Percentiles rank a stretch among this genome's conserved stretches.
Conservation (phyloP, 1,284 basidiomycete species). For the Termitomyces sp. region DNA sequence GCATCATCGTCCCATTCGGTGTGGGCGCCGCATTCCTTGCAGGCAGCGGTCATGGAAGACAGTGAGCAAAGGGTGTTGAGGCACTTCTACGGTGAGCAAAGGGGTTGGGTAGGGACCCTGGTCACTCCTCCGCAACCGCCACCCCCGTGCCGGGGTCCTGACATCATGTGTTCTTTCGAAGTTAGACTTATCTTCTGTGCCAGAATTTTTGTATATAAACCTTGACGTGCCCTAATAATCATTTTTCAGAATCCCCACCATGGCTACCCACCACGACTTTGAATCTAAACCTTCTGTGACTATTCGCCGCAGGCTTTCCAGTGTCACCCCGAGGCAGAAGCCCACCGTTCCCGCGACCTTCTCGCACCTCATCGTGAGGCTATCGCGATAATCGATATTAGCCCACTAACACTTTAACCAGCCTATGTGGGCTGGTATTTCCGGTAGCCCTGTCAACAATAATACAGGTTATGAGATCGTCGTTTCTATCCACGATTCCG, state of each 20-base stretch:
- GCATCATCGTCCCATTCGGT: conserved; percentile 52
- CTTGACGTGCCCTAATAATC: conserved; percentile 13
- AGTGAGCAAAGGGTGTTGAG: background rate
- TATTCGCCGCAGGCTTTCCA: conserved; percentile 64
- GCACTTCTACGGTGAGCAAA: conserved; percentile 1
- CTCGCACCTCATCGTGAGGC: conserved; percentile 59
- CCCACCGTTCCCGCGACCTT: conserved; percentile 49
- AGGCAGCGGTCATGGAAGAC: conserved; percentile 27
- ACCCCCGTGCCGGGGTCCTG: conserved; percentile 11
- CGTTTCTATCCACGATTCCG: conserved; percentile 74
- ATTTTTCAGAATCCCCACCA: conserved; percentile 25
- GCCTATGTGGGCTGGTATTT: conserved; percentile 83
- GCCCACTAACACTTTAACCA: conserved; percentile 25
- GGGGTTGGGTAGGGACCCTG: conserved; percentile 13
- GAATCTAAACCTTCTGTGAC: conserved; percentile 57
- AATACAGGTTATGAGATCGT: conserved; percentile 61
- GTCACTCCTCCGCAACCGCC: conserved; percentile 2
- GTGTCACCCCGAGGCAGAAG: conserved; percentile 40
- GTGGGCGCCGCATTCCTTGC: conserved; percentile 46
- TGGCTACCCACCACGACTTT: conserved; percentile 46
- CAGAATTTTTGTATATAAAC: conserved; percentile 28
- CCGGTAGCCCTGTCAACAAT: conserved; percentile 54
- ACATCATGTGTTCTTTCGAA: conserved; percentile 7
- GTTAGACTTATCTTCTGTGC: conserved; percentile 15
- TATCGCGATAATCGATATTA: conserved; percentile 18